Evolutionary conservation across 768 basidiomycete species (phyloP).

Genomic region (Pulveroboletus ravenelii): DNA sequence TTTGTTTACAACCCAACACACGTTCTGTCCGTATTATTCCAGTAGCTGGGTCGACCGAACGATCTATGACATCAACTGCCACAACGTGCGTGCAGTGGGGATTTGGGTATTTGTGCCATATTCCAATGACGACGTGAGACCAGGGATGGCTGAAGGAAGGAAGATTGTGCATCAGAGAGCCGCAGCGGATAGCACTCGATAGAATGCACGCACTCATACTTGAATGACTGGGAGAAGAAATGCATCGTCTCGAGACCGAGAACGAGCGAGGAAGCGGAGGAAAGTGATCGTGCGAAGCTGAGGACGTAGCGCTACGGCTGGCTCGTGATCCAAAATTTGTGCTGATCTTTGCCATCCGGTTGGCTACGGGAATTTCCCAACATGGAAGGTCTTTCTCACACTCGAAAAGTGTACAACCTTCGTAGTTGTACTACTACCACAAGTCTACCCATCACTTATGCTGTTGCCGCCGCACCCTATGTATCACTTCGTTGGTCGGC

Average conservation of each 20-base stretch:
- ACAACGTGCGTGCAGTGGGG: constrained; percentile 86
- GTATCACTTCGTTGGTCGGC: constrained; percentile 21
- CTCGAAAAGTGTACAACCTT: neutral
- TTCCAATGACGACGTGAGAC: constrained; percentile 85
- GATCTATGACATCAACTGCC: constrained; percentile 82
- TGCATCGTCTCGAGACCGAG: constrained; percentile 51
- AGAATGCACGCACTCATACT: constrained; percentile 64
- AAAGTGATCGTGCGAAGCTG: constrained; percentile 19
- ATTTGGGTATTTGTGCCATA: constrained; percentile 97
- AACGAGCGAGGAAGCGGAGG: constrained; percentile 19
- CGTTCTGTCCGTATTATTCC: constrained; percentile 92
- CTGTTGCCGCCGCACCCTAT: neutral
- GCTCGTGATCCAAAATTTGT: constrained; percentile 16
- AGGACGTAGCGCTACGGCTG: neutral
- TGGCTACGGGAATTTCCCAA: constrained; percentile 15
- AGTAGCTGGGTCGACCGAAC: constrained; percentile 74
- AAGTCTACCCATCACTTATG: no score
- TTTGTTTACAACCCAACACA: constrained; percentile 87
- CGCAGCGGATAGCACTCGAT: neutral
- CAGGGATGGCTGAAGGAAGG: constrained; percentile 70
- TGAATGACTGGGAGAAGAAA: constrained; percentile 80
- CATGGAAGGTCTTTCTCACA: constrained; percentile 8
- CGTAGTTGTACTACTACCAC: neutral
- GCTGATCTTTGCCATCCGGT: constrained; percentile 21
- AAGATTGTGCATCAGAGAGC: constrained; percentile 10